Conservation (phyloP, 805 yeast genomes). For the Saccharomyces kudriavzevii region DNA sequence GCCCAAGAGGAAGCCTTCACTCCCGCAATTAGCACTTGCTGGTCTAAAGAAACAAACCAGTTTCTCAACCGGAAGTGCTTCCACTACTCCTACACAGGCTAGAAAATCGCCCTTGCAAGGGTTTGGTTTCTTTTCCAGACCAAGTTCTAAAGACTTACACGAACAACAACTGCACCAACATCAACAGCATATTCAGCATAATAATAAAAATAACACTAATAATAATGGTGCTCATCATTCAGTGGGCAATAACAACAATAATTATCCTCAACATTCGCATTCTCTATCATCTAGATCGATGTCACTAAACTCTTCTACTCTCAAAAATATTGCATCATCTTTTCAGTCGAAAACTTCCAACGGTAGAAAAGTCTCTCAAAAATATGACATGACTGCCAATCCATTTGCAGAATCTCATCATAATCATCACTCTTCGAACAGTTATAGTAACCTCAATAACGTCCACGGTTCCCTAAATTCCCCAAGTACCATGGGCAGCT, state of each 20-base stretch:
- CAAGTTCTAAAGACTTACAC: slow-evolving; percentile 20
- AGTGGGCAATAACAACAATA: slow-evolving; percentile 2
- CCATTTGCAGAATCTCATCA: slow-evolving; percentile 18
- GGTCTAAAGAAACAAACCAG: slow-evolving; percentile 22
- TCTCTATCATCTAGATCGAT: slow-evolving; percentile 23
- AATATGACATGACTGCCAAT: slow-evolving; percentile 29
- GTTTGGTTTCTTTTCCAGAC: slow-evolving; percentile 26
- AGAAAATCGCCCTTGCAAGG: slow-evolving; percentile 30
- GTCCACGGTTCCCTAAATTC: neutral
- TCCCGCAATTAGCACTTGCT: slow-evolving; percentile 26
- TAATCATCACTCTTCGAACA: neutral
- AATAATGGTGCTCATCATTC: slow-evolving; percentile 5
- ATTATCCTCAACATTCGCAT: neutral
- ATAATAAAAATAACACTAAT: slow-evolving; percentile 8
- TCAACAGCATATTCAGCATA: slow-evolving; percentile 14
- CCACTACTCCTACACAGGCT: slow-evolving; percentile 15
- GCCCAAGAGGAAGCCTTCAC: slow-evolving; percentile 23
- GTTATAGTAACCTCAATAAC: neutral
- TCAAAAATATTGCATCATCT: slow-evolving; percentile 27
- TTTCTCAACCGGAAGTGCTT: slow-evolving; percentile 8
- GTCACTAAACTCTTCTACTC: slow-evolving; percentile 30
- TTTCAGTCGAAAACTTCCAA: slow-evolving; percentile 34
- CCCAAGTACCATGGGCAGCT: slow-evolving; percentile 2
- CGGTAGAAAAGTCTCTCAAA: slow-evolving; percentile 42
- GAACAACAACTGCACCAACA: slow-evolving; percentile 8